Conservation (phyloP, 495 filamentous ascomycete genomes). For the Penicillium flavigenum region DNA sequence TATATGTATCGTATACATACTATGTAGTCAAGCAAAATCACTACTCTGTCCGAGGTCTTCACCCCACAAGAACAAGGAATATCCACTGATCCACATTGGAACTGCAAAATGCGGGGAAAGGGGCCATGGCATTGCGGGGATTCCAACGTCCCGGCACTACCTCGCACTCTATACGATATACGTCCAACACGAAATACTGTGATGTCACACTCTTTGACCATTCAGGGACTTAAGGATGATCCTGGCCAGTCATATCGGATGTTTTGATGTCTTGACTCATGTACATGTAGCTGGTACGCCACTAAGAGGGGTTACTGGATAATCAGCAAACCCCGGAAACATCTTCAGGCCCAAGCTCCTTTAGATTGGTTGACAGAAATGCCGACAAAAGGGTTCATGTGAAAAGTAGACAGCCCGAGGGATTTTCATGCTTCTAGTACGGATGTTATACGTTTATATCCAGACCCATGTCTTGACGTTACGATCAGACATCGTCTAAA, state of each 20-base stretch:
- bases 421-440: background rate
- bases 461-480: background rate
- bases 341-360: background rate
- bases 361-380: background rate
- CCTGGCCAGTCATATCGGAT: slow-evolving; percentile 1
- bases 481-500: background rate
- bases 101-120: background rate
- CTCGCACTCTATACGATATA: no score
- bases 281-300: slow-evolving; percentile 1
- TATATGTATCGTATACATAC: no score
- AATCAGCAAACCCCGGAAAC: background rate
- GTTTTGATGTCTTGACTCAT: background rate
- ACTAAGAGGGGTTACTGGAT: background rate
- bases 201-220: background rate
- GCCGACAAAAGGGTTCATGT: background rate
- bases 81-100: background rate
- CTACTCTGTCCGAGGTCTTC: background rate
- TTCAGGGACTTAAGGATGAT: background rate
- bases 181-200: background rate
- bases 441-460: background rate
- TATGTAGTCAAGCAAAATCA: no score
- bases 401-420: background rate
- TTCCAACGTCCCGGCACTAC: no score
- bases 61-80: background rate
- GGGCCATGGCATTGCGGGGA: slow-evolving; percentile 1